A percentile compares a stretch with the other conserved stretches of the same genome.
Conservation (phyloP, 495 filamentous ascomycete species). For the Annulohypoxylon stygium region DNA sequence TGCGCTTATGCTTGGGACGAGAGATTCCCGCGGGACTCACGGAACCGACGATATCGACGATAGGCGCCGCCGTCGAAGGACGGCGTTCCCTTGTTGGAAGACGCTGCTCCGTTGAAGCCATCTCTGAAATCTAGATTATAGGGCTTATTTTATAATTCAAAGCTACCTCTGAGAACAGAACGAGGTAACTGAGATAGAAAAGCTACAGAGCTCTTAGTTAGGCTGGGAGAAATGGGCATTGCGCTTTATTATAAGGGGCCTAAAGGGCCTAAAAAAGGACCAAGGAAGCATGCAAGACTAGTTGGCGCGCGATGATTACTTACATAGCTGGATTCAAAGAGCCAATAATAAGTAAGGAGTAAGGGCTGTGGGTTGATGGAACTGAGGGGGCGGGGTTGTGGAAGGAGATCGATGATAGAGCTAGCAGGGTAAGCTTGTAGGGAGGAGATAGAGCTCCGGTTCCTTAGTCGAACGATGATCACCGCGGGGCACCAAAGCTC, state of each 20-base stretch:
- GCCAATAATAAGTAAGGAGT: conserved; percentile 20
- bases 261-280: conserved; percentile 1
- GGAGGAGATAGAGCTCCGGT: conserved; percentile 35
- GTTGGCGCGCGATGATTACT: conserved; percentile 30
- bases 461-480: conserved; percentile 39
- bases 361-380: conserved; percentile 33
- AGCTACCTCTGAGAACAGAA: conserved; percentile 9
- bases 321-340: conserved; percentile 29
- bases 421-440: conserved; percentile 27
- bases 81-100: conserved; percentile 66
- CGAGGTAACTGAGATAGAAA: background rate
- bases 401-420: conserved; percentile 31
- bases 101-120: conserved; percentile 53
- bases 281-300: conserved; percentile 12
- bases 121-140: conserved; percentile 28
- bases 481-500: conserved; percentile 33
- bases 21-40: conserved; percentile 76
- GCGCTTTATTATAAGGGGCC: conserved; percentile 11
- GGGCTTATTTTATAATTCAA: conserved; percentile 14
- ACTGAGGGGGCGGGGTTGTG: conserved; percentile 47
- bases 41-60: conserved; percentile 84
- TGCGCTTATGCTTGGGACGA: conserved; percentile 96
- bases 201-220: conserved; percentile 16
- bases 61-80: conserved; percentile 83
- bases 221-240: conserved; percentile 15